Base-by-base conservation (phyloP, 192 early-diverging fungal species). In the Funneliformis geosporum region DNA sequence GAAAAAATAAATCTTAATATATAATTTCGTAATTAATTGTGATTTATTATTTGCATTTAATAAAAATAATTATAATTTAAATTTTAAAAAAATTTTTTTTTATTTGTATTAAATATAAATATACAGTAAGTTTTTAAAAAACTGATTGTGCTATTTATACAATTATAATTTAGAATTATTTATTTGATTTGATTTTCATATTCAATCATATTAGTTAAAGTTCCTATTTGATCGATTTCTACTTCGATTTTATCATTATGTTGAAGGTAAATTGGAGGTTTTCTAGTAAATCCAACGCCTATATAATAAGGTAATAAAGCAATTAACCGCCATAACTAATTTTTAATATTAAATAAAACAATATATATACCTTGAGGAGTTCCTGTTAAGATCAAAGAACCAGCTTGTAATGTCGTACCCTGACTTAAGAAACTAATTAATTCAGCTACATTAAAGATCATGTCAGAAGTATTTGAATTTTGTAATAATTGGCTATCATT, bases 361-460 rank as follows among this genome's bases (percentile, higher is more conserved):
- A 42, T 28, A 55, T 28, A 2, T 60, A 33, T 73, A 66, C 71
- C 86, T 25, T 67, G 55, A 16, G 87, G 87, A 39, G 84, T 87
- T 43, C 87, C 87, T 2, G 89, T 90, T 28, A 89, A 69, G 25
- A 90, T 90, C 25, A 90, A 83, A 23, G 87, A 88, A 0, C 87
- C 88, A 23, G 90, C 87, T 73, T 80, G 81, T 28, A 92, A 75
- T 14, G 90, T 91, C 0, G 87, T 89, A 10, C 90, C 89, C 80
- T 92, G 90, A 44, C 86, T 88, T 78, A 92, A 79, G 77, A 91
- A 92, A 9, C 83, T 81, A 66, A 91, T 82, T 70, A 92, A 66
- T n/a, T 69, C 50, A 0, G 88, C 64, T 39, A 91, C 84, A 77
- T 87, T 68, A 46, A 87, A 88, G 59, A 91, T 90, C 90, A 91